phyloP scores from a whole-genome alignment of 2,329 filamentous ascomycete genomes.

The Aspergillus cejpii region DNA sequence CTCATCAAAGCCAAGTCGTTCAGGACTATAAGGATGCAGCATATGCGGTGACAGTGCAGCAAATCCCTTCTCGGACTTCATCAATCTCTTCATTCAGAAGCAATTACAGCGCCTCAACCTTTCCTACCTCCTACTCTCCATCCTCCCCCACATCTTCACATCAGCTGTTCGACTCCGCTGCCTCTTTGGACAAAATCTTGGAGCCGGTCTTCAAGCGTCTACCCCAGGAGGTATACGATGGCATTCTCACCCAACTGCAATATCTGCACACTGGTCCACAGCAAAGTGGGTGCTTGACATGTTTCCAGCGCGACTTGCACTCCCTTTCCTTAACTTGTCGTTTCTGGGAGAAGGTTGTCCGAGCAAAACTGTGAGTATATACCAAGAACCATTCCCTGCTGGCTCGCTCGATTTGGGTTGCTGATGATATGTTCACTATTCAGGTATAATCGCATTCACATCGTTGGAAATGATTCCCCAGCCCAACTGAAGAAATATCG shows the following conservation, averaged over 20 bases:
- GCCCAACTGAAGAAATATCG: constrained; percentile 44
- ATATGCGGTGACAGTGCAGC: constrained; percentile 26
- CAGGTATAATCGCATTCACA: constrained; percentile 47
- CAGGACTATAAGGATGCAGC: constrained; percentile 26
- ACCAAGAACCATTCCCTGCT: no score
- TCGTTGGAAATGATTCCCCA: constrained; percentile 45
- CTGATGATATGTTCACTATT: constrained; percentile 7
- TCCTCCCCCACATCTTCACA: constrained; percentile 33
- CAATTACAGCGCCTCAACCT: constrained; percentile 34
- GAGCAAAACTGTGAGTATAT: constrained; percentile 45
- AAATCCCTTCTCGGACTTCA: constrained; percentile 28
- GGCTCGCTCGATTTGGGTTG: no score
- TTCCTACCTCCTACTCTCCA: constrained; percentile 35
- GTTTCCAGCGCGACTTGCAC: constrained; percentile 50
- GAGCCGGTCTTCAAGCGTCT: constrained; percentile 41
- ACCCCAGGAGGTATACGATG: constrained; percentile 50
- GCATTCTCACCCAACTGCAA: constrained; percentile 48
- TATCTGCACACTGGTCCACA: constrained; percentile 38
- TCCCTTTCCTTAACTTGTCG: constrained; percentile 50
- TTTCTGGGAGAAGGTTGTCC: constrained; percentile 50
- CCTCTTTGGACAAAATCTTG: constrained; percentile 29
- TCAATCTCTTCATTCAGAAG: constrained; percentile 35
- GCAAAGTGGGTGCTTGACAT: constrained; percentile 45
- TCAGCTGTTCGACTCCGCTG: constrained; percentile 35
- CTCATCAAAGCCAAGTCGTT: constrained; percentile 20